phyloP scores from a whole-genome alignment of 2,329 filamentous ascomycete species.

The Paramyrothecium roridum region DNA sequence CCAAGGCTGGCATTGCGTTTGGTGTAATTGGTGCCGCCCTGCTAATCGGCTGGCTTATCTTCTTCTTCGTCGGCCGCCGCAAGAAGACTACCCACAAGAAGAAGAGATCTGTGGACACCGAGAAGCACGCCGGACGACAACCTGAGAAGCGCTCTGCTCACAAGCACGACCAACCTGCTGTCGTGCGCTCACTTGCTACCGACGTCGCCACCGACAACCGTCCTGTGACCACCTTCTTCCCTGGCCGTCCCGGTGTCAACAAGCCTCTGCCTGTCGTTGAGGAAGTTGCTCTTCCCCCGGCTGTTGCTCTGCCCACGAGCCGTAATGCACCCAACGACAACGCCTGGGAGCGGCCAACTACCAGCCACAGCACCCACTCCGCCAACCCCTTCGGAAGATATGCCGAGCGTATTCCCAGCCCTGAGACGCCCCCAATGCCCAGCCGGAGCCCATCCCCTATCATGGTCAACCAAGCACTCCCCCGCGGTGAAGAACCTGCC shows the following conservation, averaged over 20 bases:
- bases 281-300: constrained; percentile 30
- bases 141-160: constrained; percentile 28
- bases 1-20: constrained; percentile 81
- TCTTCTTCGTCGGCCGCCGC: constrained; percentile 67
- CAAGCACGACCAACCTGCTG: constrained; percentile 8
- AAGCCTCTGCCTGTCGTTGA: constrained; percentile 1
- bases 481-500: constrained; percentile 3
- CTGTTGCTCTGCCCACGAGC: constrained; percentile 21
- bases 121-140: constrained; percentile 52
- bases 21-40: constrained; percentile 72
- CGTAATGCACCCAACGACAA: constrained; percentile 13
- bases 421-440: constrained; percentile 15
- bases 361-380: constrained; percentile 44
- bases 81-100: constrained; percentile 61
- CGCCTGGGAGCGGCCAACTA: constrained; percentile 47
- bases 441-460: constrained; percentile 21
- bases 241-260: not conserved
- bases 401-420: constrained; percentile 46
- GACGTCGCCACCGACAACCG: not conserved
- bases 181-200: not conserved
- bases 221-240: not conserved
- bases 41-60: constrained; percentile 62
- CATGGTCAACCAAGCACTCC: constrained; percentile 26
- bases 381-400: constrained; percentile 71
- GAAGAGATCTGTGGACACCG: constrained; percentile 52